phyloP scores from a whole-genome alignment of 1,284 basidiomycete species.

The Sporisorium reilianum region DNA sequence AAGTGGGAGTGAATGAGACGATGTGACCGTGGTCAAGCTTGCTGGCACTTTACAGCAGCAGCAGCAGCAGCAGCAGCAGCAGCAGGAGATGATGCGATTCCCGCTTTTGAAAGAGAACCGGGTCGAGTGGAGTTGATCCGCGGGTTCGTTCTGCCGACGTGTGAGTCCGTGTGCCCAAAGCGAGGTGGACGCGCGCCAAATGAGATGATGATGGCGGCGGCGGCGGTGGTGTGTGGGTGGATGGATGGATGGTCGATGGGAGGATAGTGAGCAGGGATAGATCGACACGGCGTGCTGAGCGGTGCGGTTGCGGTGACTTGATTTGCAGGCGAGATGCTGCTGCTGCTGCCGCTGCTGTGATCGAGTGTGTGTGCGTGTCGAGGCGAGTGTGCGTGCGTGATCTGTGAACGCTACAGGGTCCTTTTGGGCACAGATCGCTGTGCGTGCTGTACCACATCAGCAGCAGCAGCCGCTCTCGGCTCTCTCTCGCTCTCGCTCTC shows the following conservation, averaged over 20 bases:
- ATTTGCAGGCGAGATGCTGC: neutral
- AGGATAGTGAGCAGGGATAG: neutral
- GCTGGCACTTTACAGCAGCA: too few relatives aligned
- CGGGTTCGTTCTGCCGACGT: neutral
- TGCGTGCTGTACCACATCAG: neutral
- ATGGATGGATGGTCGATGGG: too few relatives aligned
- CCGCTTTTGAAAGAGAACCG: neutral
- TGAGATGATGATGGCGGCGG: neutral
- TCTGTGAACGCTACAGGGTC: constrained; percentile 19
- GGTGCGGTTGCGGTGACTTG: constrained; percentile 19
- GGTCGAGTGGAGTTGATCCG: neutral
- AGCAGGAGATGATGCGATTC: neutral
- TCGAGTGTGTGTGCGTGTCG: neutral
- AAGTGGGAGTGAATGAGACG: neutral
- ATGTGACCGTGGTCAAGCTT: neutral
- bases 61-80: too few relatives aligned
- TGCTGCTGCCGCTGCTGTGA: too few relatives aligned
- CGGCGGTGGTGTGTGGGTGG: neutral
- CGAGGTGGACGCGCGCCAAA: neutral
- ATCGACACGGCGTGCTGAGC: neutral
- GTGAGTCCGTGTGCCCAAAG: neutral
- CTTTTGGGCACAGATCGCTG: constrained; percentile 13
- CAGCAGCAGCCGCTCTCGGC: too few relatives aligned
- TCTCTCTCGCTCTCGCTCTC: neutral
- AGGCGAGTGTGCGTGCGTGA: neutral